These are phyloP conservation scores for Knoxdaviesia capensis DNA, from an alignment of 2,329 filamentous ascomycete species.

Conservation along the genomic window DNA sequence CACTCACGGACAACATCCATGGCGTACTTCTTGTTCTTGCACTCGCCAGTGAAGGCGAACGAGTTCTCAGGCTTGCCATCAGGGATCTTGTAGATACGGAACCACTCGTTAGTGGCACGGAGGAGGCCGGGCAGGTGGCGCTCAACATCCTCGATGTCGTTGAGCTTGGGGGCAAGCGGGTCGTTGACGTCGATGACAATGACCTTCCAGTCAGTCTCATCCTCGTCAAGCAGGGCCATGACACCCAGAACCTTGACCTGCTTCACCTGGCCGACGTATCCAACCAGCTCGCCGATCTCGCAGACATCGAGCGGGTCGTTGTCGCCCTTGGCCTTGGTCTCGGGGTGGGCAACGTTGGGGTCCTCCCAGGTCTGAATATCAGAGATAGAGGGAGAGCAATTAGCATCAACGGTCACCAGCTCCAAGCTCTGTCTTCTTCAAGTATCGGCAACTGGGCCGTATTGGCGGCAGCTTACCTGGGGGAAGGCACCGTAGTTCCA, in stretches of 20 bases:
- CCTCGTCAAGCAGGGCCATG: slow-evolving; percentile 97
- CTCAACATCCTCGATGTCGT: slow-evolving; percentile 98
- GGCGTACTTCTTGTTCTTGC: slow-evolving; percentile 99
- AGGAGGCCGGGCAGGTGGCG: slow-evolving; percentile 91
- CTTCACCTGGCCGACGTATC: slow-evolving; percentile 91
- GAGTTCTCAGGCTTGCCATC: slow-evolving; percentile 99
- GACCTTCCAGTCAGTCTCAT: slow-evolving; percentile 99
- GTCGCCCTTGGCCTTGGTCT: slow-evolving; percentile 99
- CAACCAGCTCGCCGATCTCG: slow-evolving; percentile 97
- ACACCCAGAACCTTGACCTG: slow-evolving; percentile 99
- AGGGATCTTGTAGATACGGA: slow-evolving; percentile 99
- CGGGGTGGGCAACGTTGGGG: slow-evolving; percentile 84
- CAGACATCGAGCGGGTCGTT: slow-evolving; percentile 98
- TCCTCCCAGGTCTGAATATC: slow-evolving; percentile 82
- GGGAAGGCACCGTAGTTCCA: slow-evolving; percentile 99
- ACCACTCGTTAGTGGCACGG: slow-evolving; percentile 98
- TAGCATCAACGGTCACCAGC: too few relatives aligned
- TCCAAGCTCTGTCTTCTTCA: neutral
- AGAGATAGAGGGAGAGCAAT: too few relatives aligned
- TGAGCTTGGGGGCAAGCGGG: slow-evolving; percentile 85
- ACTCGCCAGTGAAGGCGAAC: slow-evolving; percentile 99
- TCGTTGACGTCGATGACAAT: slow-evolving; percentile 99
- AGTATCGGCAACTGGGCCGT: neutral
- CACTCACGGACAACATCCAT: slow-evolving; percentile 92
- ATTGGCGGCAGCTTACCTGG: slow-evolving; percentile 39